A percentile compares a stretch with the other conserved stretches of the same genome.
phyloP scores from a whole-genome alignment of 257 asterid genomes.

The Ilex aquifolium region DNA sequence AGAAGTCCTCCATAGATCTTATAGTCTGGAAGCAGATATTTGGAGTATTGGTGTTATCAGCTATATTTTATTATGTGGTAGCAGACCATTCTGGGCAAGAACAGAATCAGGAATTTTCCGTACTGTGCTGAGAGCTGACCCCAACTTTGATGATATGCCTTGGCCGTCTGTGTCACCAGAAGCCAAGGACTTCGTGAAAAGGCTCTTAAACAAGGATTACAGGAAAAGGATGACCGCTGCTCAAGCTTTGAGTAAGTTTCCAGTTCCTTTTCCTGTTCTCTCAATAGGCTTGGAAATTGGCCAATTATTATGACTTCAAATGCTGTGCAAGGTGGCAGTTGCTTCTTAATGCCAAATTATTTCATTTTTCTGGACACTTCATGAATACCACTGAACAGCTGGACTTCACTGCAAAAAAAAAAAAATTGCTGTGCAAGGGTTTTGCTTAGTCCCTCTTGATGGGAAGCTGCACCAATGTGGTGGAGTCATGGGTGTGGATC shows the following conservation, averaged over 20 bases:
- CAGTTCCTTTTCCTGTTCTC: not conserved
- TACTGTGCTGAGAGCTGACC: constrained; percentile 91
- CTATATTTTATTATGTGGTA: constrained; percentile 87
- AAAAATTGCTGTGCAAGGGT: too few relatives aligned
- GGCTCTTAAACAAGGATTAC: constrained; percentile 90
- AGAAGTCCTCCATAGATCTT: constrained; percentile 94
- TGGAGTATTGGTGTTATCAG: constrained; percentile 98
- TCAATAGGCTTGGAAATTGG: not conserved
- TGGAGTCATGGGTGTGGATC: too few relatives aligned
- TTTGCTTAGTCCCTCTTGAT: too few relatives aligned
- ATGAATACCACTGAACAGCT: too few relatives aligned
- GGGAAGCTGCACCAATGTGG: too few relatives aligned
- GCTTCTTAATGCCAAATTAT: too few relatives aligned
- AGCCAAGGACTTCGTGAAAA: constrained; percentile 83
- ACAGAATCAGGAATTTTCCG: constrained; percentile 97
- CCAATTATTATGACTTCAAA: too few relatives aligned
- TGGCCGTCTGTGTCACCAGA: constrained; percentile 87
- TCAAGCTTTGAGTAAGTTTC: constrained; percentile 89
- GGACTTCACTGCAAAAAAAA: too few relatives aligned
- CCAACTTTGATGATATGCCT: constrained; percentile 84
- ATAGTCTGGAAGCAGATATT: constrained; percentile 90
- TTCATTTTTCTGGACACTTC: too few relatives aligned
- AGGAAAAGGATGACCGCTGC: constrained; percentile 98
- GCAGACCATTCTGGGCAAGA: constrained; percentile 98
- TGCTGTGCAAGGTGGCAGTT: too few relatives aligned